Evolutionary conservation across 768 basidiomycete genomes (phyloP), one percentile per base, ranked within the genome.

Genomic region (Mycena rebaudengoi): DNA sequence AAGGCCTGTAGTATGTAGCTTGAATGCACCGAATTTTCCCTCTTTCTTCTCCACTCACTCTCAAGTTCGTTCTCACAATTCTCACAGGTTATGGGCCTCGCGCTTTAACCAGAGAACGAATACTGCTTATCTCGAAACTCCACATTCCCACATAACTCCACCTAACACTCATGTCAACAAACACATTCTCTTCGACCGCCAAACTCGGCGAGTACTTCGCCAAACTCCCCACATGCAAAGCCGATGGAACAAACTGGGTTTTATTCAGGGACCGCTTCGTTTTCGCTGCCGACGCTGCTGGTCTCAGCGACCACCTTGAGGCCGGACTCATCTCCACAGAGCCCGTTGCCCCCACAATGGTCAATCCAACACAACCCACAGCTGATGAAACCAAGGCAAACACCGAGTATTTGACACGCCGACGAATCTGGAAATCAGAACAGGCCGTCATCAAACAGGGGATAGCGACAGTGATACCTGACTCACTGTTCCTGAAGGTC

Each of bases 401-500:
- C 11, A 46, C 43, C 32, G 18, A 26, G 6, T 60, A 53, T 21
- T 44, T 60, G 23, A 29, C 25, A 28, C 37, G 26, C 21, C 53
- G 37, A n/a, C 56, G 50, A 20, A 44, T 58, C 25, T 65, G 64
- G 64, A 65, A 63, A 25, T 63, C 54, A 32, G 54, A 62, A 44
- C 61, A 75, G 50, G 71, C 62, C 18, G 46, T 60, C 11, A 50
- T 69, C 13, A 70, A 68, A 43, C 69, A 73, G 26, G 66, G 68
- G 1, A 49, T 74, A 16, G 69, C 69, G 26, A 60, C 64, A 18
- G 66, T 51, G 16, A 69, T 74, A 16, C 60, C 68, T 4, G 71
- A 74, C 32, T 68, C 60, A 3, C 30, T 74, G 4, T 68, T 73
- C 30, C 65, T 75, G 40, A 67, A 70, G 45, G 64, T 76, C 13